Base-by-base conservation (phyloP, 2,329 filamentous ascomycete species). In the Calonectria crousiana region DNA sequence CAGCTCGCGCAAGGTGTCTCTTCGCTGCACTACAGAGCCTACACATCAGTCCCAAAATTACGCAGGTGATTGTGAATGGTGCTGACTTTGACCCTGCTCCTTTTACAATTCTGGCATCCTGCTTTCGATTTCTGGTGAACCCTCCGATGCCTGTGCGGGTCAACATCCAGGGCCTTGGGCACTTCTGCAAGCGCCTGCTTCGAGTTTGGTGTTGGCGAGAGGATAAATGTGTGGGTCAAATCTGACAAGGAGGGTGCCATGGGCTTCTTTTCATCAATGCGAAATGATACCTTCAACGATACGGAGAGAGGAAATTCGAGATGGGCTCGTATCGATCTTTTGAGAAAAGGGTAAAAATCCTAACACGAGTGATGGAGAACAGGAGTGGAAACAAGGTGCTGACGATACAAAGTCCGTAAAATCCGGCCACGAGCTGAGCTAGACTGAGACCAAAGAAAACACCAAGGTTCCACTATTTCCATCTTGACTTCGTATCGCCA, bases 401-500 rank as follows among this genome's bases (percentile, higher is more conserved):
- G 0, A 64, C 20, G 36, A 6, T 23, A 14, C 28, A 38, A 60
- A 60, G 56, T 60, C 56, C 56, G 56, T 60, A 60, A 60, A 60
- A 60, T 38, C 34, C 56, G 56, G 2, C 16, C 9, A 41, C n/a
- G 14, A 18, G 23, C 56, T 36, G 34, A 20, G 2, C 56, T 18
- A 30, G 16, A 47, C 23, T 64, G 41, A 65, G 36, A 30, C 38
- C 60, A 49, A 8, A 23, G 16, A 34, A 53, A 49, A 65, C 41
- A 65, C 10, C 38, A 65, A 6, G 23, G 60, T 23, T 23, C 41
- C 60, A 32, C 60, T 34, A 65, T 49, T 65, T 65, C 60, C 38
- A 32, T 49, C 41, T 65, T 65, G 60, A 47, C 38, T 34, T 49
- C 60, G 60, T 65, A 65, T 65, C 38, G 60, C 60, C n/a, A 13